Evolutionary conservation across 768 basidiomycete species (phyloP).

Genomic region (Auricularia cornea): DNA sequence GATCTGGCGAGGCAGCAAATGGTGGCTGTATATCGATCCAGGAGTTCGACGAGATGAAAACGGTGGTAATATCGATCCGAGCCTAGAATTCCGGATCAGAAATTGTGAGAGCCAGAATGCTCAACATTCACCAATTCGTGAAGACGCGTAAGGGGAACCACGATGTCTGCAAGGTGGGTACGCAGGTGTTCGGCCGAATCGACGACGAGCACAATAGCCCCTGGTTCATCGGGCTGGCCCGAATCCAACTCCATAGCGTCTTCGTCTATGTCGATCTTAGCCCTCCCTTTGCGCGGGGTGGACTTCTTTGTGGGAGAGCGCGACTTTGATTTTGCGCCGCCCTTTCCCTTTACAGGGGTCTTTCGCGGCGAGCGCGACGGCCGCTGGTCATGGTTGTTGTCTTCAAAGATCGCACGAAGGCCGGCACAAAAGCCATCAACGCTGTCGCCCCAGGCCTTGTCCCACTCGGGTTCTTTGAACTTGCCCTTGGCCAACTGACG

Average conservation of each 20-base stretch:
- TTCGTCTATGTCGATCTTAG: background rate
- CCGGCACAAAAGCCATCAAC: background rate
- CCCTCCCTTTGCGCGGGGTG: background rate
- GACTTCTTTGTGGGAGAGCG: background rate
- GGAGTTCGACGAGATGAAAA: conserved; percentile 54
- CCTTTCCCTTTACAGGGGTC: background rate
- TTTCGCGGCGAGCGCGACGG: background rate
- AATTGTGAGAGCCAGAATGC: conserved; percentile 1
- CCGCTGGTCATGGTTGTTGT: background rate
- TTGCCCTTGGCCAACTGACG: background rate
- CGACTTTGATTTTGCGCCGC: background rate
- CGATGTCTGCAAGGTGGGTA: conserved; percentile 51
- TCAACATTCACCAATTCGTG: conserved; percentile 55
- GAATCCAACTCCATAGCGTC: background rate
- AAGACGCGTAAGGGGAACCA: conserved; percentile 64
- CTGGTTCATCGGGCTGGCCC: background rate
- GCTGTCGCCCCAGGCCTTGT: background rate
- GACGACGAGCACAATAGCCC: conserved; percentile 45
- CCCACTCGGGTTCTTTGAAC: background rate
- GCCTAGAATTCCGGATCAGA: conserved; percentile 32
- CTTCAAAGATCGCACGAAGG: background rate
- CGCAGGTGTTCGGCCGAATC: conserved; percentile 62
- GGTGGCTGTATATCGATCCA: conserved; percentile 72
- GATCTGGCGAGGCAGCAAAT: conserved; percentile 62
- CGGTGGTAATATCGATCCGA: conserved; percentile 45